Evolutionary conservation across 768 basidiomycete genomes (phyloP).

Genomic region (Dioszegia crocea): DNA sequence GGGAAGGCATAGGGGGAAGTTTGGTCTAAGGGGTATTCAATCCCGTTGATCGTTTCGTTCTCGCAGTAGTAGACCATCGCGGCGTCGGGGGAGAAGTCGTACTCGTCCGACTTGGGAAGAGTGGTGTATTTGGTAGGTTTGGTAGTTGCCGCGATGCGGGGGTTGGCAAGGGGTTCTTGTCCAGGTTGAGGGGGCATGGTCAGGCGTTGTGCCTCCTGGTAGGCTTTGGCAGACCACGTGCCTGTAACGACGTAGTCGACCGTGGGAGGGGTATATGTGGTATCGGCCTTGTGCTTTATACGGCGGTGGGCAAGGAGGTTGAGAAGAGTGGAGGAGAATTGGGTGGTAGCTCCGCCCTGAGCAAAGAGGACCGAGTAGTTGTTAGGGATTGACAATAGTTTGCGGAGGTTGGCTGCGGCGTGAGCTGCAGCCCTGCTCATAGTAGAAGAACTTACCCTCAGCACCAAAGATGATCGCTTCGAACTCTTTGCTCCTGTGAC

Average conservation of each 20-base stretch:
- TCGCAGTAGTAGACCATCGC: slow-evolving; percentile 97
- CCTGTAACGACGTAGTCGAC: slow-evolving; percentile 91
- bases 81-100: slow-evolving; percentile 71
- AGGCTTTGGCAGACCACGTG: slow-evolving; percentile 83
- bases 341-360: slow-evolving; percentile 86
- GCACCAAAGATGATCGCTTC: slow-evolving; percentile 59
- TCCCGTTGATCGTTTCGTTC: slow-evolving; percentile 96
- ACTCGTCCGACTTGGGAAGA: slow-evolving; percentile 70
- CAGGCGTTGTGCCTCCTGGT: slow-evolving; percentile 73
- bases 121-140: slow-evolving; percentile 65
- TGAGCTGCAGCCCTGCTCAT: neutral
- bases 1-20: slow-evolving; percentile 65
- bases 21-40: slow-evolving; percentile 65
- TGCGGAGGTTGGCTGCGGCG: slow-evolving; percentile 62
- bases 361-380: slow-evolving; percentile 85
- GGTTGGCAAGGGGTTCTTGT: slow-evolving; percentile 50
- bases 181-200: slow-evolving; percentile 47
- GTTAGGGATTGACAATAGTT: slow-evolving; percentile 72
- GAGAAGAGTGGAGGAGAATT: slow-evolving; percentile 82
- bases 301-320: slow-evolving; percentile 84
- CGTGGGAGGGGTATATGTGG: slow-evolving; percentile 48
- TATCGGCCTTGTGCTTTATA: slow-evolving; percentile 60
- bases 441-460: slow-evolving; percentile 36
- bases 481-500: slow-evolving; percentile 91
- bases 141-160: slow-evolving; percentile 62